Base-by-base conservation (phyloP, 805 yeast genomes). In the Pichia heedii region DNA sequence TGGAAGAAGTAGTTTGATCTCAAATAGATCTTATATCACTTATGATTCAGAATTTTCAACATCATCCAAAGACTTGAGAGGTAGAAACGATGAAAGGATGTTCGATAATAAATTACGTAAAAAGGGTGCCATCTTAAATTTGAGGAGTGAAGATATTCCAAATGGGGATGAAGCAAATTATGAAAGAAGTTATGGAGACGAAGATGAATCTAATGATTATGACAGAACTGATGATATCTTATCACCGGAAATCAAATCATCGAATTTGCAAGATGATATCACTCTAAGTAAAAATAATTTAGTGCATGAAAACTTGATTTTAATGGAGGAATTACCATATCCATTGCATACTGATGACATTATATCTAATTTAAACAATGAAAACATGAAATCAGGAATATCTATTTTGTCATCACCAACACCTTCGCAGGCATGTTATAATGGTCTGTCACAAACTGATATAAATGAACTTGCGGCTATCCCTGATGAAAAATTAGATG, bases 401-500 rank as follows among this genome's bases (percentile, higher is more conserved):
- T 59, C 65, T 19, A 56, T 61, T 58, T 54, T 63, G 18, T 54
- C 64, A 5, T 60, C 68, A 4, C 51, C 58, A 33, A 62, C 68
- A 11, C 53, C 58, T 29, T 49, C 64, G 22, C 53, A 67, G 44
- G 65, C 72, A 19, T 41, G 44, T 39, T 69, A 65, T 45, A 72
- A 73, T 16, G 79, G 78, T 13, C 65, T 73, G 40, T 66, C 74
- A 26, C 62, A 69, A n/a, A 74, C 71, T 4, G 81, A 79, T 2
- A 78, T 84, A 37, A 83, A 82, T 35, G 86, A 81, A 54, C 70
- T 88, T 39, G 94, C 94, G 1, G 83, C 84, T 6, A 77, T 89
- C 40, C 90, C 96, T 0, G 96, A 90, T 58, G 88, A 82, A 38
- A 70, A 79, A 0, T 66, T 74, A 35, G 75, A 71, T 24, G 76